Percentiles rank a stretch among this genome's conserved stretches.
Evolutionary conservation across 768 basidiomycete species (phyloP).

Genomic region (Rhizopogon sp.): DNA sequence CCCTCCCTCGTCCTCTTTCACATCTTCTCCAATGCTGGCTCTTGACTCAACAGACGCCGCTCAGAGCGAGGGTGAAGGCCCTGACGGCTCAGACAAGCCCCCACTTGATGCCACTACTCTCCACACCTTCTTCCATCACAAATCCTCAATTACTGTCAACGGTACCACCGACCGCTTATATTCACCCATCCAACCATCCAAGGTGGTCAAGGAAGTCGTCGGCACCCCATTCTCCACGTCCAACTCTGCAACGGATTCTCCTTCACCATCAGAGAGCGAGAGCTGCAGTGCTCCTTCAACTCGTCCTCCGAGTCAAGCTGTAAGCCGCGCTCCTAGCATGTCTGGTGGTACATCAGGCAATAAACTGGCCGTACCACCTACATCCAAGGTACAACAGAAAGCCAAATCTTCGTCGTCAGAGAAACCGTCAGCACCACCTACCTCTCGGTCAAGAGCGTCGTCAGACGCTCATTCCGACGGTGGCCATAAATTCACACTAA

Average conservation of each 20-base stretch:
- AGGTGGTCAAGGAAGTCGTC: constrained; percentile 15
- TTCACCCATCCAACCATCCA: constrained; percentile 14
- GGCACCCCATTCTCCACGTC: constrained; percentile 30
- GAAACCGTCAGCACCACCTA: constrained; percentile 12
- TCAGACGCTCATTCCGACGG: constrained; percentile 52
- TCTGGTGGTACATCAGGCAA: constrained; percentile 34
- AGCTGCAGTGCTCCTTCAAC: constrained; percentile 60
- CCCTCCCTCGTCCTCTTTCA: constrained; percentile 13
- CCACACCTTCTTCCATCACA: constrained; percentile 7
- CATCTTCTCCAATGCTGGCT: constrained; percentile 32
- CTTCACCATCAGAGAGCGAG: constrained; percentile 54
- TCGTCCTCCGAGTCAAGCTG: constrained; percentile 51
- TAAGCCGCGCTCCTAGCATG: constrained; percentile 35
- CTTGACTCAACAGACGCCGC: constrained; percentile 46
- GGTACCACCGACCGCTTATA: constrained; percentile 6
- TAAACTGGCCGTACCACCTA: constrained; percentile 24
- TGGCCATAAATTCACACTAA: constrained; percentile 78
- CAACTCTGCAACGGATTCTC: constrained; percentile 37
- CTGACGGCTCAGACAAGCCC: constrained; percentile 58
- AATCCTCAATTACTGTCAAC: constrained; percentile 12
- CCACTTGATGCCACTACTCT: constrained; percentile 31
- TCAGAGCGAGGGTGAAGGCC: constrained; percentile 50
- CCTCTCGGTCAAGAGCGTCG: constrained; percentile 30
- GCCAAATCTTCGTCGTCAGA: constrained; percentile 13
- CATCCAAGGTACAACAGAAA: constrained; percentile 20